These are phyloP conservation scores for Chamaecrista fasciculata DNA, from an alignment of 306 rosid genomes.

Conservation along the genomic window DNA sequence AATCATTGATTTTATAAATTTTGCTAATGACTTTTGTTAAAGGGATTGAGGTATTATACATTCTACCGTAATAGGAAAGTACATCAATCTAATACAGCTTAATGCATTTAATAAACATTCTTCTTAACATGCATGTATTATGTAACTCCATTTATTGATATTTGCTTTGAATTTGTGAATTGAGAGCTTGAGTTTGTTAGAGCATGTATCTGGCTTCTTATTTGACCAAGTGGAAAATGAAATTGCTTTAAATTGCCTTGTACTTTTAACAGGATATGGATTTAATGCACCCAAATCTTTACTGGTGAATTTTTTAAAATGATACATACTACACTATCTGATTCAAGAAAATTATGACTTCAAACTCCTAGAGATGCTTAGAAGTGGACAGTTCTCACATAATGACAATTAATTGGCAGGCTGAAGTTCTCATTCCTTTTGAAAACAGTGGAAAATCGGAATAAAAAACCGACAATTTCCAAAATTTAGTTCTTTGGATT, in stretches of 20 bases:
- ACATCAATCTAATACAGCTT: neutral
- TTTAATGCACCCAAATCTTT: neutral
- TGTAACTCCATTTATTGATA: conserved; percentile 4
- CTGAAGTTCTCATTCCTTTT: neutral
- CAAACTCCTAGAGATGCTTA: neutral
- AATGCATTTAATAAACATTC: neutral
- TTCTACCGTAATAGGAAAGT: neutral
- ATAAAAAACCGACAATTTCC: neutral
- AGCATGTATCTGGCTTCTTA: conserved; percentile 2
- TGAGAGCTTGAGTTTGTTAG: neutral
- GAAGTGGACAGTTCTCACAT: neutral
- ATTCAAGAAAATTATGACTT: conserved; percentile 5
- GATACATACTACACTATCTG: neutral
- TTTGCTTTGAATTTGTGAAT: neutral
- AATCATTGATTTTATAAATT: neutral
- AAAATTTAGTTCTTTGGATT: neutral
- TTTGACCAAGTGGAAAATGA: conserved; percentile 2
- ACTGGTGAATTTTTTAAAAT: neutral
- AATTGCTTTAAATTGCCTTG: conserved; percentile 4
- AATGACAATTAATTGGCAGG: neutral
- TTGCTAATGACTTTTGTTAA: neutral
- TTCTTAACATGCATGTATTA: neutral
- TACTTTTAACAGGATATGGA: neutral
- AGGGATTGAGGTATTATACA: neutral
- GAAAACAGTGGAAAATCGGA: neutral